These are phyloP conservation scores for Chenopodium formosanum DNA, from an alignment of 148 eudicot species.

Conservation along the genomic window DNA sequence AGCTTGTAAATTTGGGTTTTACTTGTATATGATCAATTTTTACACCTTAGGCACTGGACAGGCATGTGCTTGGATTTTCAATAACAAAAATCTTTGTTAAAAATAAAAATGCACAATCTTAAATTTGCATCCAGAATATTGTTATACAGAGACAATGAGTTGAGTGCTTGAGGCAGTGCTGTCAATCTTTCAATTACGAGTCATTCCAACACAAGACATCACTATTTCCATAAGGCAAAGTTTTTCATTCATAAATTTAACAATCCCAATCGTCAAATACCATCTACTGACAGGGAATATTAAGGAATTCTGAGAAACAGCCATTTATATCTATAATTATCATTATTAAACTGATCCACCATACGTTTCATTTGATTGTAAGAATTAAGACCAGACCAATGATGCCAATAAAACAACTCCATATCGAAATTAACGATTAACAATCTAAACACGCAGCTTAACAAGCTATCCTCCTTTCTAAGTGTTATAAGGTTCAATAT, in stretches of 20 bases:
- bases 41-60: background rate
- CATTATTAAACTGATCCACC: background rate
- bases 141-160: background rate
- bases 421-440: background rate
- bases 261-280: background rate
- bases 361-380: background rate
- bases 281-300: background rate
- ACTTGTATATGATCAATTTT: background rate
- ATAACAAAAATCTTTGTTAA: too few species aligned
- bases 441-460: background rate
- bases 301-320: background rate
- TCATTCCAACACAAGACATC: background rate
- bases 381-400: background rate
- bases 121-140: background rate
- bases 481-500: background rate
- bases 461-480: background rate
- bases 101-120: background rate
- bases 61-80: background rate
- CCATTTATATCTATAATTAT: background rate
- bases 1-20: background rate
- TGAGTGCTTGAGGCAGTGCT: background rate
- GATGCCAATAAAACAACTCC: background rate
- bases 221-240: background rate
- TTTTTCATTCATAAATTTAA: background rate
- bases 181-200: background rate